Evolutionary conservation across 345 rosid species (phyloP).

Genomic region (Gossypium ekmanianum): DNA sequence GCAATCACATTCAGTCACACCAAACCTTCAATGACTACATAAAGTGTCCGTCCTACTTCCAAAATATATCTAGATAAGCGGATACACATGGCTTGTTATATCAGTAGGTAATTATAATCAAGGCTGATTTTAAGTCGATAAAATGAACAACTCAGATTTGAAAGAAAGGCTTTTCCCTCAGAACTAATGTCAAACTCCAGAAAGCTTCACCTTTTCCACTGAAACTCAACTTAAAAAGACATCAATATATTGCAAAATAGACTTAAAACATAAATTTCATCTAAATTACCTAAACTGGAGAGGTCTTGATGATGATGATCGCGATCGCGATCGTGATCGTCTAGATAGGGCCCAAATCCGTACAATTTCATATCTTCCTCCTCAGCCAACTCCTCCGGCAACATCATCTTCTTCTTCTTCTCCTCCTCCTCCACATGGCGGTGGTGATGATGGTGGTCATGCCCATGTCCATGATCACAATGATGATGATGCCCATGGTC

Average conservation of each 20-base stretch:
- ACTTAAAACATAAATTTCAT: background rate
- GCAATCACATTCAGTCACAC: background rate
- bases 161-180: background rate
- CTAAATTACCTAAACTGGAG: constrained; percentile 50
- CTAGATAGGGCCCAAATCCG: constrained; percentile 58
- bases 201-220: background rate
- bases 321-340: constrained; percentile 20
- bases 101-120: background rate
- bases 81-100: background rate
- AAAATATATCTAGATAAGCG: background rate
- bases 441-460: constrained; percentile 24
- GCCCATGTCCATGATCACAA: constrained; percentile 42
- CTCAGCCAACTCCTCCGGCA: constrained; percentile 93
- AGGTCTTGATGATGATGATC: constrained; percentile 38
- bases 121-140: background rate
- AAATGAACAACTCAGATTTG: background rate
- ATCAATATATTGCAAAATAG: background rate
- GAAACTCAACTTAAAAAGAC: background rate
- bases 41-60: constrained; percentile 1
- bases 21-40: background rate
- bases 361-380: constrained; percentile 86
- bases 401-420: constrained; percentile 25
- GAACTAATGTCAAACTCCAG: background rate
- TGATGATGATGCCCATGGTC: constrained; percentile 38
- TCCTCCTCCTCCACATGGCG: constrained; percentile 15